Conservation (phyloP, 1,139 yeast species). For the Candida gigantensis region DNA sequence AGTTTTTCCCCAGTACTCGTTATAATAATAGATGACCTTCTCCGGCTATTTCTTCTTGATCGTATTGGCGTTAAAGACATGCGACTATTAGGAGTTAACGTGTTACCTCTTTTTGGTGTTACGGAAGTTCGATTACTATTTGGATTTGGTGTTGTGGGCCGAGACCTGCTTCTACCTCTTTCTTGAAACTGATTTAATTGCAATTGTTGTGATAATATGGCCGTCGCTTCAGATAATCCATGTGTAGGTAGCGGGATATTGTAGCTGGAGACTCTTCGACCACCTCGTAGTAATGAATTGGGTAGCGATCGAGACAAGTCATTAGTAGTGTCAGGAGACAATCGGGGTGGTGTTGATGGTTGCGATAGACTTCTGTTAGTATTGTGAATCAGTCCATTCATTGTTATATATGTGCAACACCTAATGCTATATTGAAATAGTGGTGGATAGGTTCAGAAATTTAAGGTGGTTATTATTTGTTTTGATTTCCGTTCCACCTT, state of each 20-base stretch:
- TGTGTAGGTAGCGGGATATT: slow-evolving; percentile 10
- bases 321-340: background rate
- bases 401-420: background rate
- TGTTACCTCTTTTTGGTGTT: no score
- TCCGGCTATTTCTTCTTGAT: slow-evolving; percentile 3
- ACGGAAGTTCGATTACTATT: background rate
- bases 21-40: slow-evolving; percentile 17
- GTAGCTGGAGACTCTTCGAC: slow-evolving; percentile 4
- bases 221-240: slow-evolving; percentile 6
- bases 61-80: slow-evolving; percentile 5
- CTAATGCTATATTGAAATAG: no score
- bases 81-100: background rate
- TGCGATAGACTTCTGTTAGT: slow-evolving; percentile 8
- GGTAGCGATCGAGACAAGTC: slow-evolving; percentile 7
- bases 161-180: slow-evolving; percentile 3
- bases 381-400: background rate
- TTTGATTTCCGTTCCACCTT: slow-evolving; percentile 3
- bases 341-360: slow-evolving; percentile 11
- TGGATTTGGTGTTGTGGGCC: slow-evolving; percentile 5
- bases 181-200: background rate
- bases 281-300: slow-evolving; percentile 2
- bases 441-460: background rate
- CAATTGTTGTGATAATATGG: slow-evolving; percentile 2
- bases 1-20: slow-evolving; percentile 24
- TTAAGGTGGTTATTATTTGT: background rate